These are phyloP conservation scores for Nectriaceae sp. DNA, from an alignment of 2,329 filamentous ascomycete species.

Conservation along the genomic window DNA sequence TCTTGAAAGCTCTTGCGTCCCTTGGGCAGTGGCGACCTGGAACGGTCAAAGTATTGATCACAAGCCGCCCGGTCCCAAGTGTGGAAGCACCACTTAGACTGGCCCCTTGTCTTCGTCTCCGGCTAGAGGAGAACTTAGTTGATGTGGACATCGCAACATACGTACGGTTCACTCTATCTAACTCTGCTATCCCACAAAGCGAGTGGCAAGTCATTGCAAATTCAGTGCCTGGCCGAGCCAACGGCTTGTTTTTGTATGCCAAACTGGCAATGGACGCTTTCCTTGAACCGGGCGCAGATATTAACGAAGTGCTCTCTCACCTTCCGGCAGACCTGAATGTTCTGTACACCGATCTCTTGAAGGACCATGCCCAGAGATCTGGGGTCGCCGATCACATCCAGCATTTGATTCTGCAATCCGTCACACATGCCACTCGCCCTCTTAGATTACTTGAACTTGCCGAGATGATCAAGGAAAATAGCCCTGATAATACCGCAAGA, in stretches of 20 bases:
- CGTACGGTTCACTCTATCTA: too few species aligned
- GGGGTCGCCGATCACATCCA: conserved; percentile 36
- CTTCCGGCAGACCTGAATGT: conserved; percentile 8
- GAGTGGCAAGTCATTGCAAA: conserved; percentile 5
- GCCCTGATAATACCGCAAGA: conserved; percentile 5
- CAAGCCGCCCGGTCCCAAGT: conserved; percentile 39
- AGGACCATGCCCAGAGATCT: conserved; percentile 22
- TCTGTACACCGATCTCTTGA: conserved; percentile 11
- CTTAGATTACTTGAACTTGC: conserved; percentile 45
- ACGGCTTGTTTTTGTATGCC: conserved; percentile 13
- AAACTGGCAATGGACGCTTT: conserved; percentile 22
- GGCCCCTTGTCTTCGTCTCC: conserved; percentile 29
- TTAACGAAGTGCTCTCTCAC: conserved; percentile 1
- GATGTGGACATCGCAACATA: conserved; percentile 42
- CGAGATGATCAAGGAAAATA: conserved; percentile 10
- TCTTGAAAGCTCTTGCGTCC: conserved; percentile 33
- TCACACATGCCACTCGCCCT: conserved; percentile 43
- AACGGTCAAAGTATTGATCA: conserved; percentile 43
- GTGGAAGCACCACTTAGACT: conserved; percentile 33
- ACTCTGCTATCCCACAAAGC: conserved; percentile 11
- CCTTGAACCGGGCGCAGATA: neutral
- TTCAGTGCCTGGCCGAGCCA: conserved; percentile 34
- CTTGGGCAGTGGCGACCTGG: conserved; percentile 33
- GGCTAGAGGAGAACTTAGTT: conserved; percentile 37
- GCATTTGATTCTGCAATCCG: conserved; percentile 38